Evolutionary conservation across 1,284 basidiomycete species (phyloP), one percentile per base, ranked within the genome.

Genomic region (Heterobasidion parviporum): DNA sequence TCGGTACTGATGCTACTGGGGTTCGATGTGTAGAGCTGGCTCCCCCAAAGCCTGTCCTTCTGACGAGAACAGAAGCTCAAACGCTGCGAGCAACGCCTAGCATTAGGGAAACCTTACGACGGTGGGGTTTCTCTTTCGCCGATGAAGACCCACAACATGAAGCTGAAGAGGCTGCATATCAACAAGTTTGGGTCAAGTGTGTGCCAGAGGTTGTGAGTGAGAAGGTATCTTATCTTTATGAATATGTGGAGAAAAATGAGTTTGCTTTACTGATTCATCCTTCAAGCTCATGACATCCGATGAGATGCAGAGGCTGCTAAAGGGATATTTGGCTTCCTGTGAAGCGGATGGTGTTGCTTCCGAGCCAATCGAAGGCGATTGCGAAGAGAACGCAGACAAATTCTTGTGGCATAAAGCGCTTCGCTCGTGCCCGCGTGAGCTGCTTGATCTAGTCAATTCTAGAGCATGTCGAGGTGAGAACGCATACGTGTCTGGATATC

Each of bases 401-500:
- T 70, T 70, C 47, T 65, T 67, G 57, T 94, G 91, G 92, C 72
- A 87, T 55, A 79, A 78, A 60, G 82, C 84, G 35, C 68, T 94
- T 52, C 80, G 89, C 34, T 83, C 81, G 76, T 93, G 89, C 70
- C 94, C 94, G 8, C 76, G 75, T 50, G 83, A 81, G 56, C 76
- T 97, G 54, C 67, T 94, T 10, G 89, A 94, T 49, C 72, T 98
- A 58, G 77, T 93, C 58, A 94, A 96, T 70, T 95, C 92, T 6
- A 94, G 92, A 69, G 94, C 94, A 12, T 98, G 94, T 65, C 78
- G 94, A 74, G 92, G 94, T 86, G 65, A 57, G 76, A 67, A 54
- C 33, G 53, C 10, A 20, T 44, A 45, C 50, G 33, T 20, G n/a
- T 57, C 47, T 18, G 34, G 33, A 35, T 45, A 26, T 26, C 6